Conservation (phyloP, 805 yeast genomes). For the Suhomyces pyralidae region DNA sequence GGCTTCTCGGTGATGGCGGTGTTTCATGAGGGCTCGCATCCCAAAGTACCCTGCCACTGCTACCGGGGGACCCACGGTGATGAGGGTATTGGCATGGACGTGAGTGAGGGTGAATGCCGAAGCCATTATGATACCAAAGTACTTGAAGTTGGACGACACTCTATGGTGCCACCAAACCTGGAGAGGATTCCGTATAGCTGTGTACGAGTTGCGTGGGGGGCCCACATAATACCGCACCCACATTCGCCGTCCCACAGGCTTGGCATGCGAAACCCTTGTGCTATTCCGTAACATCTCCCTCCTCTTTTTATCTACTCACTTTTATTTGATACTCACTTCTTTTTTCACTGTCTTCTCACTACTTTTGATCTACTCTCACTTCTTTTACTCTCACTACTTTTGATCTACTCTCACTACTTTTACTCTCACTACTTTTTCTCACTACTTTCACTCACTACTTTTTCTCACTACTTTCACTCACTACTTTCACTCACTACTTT, state of each 20-base stretch:
- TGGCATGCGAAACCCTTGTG: too few species aligned
- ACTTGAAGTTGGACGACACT: conserved; percentile 27
- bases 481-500: too few species aligned
- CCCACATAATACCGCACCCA: background rate
- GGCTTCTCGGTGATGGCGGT: conserved; percentile 13
- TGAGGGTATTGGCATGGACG: conserved; percentile 33
- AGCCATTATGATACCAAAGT: conserved; percentile 22
- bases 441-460: too few species aligned
- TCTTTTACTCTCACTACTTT: too few species aligned
- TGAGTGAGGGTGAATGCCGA: conserved; percentile 29
- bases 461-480: too few species aligned
- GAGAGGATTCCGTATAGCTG: conserved; percentile 21
- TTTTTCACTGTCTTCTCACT: too few species aligned
- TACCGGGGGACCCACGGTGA: conserved; percentile 38
- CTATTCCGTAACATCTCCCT: background rate
- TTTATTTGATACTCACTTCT: too few species aligned
- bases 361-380: too few species aligned
- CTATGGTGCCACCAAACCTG: conserved; percentile 24
- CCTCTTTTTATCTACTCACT: too few species aligned
- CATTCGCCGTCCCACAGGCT: too few species aligned
- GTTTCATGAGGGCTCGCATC: conserved; percentile 13
- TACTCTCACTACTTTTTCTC: too few species aligned
- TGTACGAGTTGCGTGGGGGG: conserved; percentile 35
- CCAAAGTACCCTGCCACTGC: conserved; percentile 26
- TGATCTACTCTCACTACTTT: too few species aligned